phyloP scores from a whole-genome alignment of 2,329 filamentous ascomycete species.

The Talaromyces sp. region DNA sequence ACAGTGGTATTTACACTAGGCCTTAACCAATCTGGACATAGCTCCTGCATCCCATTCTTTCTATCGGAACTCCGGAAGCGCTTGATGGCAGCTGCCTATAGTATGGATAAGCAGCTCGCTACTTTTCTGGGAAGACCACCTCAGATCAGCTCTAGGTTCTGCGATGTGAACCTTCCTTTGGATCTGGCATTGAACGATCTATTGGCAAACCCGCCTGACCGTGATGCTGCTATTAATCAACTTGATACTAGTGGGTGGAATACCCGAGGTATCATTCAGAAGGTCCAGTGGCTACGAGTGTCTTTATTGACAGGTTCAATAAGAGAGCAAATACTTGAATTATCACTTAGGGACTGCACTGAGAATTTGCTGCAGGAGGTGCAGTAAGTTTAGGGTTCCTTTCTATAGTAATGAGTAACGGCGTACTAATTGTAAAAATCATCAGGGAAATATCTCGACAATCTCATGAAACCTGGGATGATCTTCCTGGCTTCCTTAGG shows the following conservation, averaged over 20 bases:
- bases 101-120: conserved; percentile 40
- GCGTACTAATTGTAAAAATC: no score
- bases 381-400: no score
- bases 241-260: conserved; percentile 11
- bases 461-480: neutral
- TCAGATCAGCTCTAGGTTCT: conserved; percentile 34
- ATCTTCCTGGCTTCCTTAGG: neutral
- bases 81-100: conserved; percentile 35
- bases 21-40: conserved; percentile 44
- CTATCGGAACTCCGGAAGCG: conserved; percentile 30
- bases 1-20: no score
- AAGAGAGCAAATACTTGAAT: conserved; percentile 9
- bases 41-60: conserved; percentile 38
- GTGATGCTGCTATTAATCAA: neutral
- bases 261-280: neutral
- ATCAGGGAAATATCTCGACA: neutral
- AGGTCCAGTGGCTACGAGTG: neutral
- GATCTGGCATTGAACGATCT: conserved; percentile 14
- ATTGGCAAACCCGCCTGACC: neutral
- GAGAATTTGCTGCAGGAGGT: neutral
- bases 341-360: conserved; percentile 1
- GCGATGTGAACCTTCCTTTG: conserved; percentile 27
- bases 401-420: no score
- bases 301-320: neutral
- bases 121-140: conserved; percentile 43